A percentile compares a stretch with the other conserved stretches of the same genome.
Evolutionary conservation across 192 early-diverging fungal species (phyloP).

Genomic region (Fimicolochytrium jonesii): DNA sequence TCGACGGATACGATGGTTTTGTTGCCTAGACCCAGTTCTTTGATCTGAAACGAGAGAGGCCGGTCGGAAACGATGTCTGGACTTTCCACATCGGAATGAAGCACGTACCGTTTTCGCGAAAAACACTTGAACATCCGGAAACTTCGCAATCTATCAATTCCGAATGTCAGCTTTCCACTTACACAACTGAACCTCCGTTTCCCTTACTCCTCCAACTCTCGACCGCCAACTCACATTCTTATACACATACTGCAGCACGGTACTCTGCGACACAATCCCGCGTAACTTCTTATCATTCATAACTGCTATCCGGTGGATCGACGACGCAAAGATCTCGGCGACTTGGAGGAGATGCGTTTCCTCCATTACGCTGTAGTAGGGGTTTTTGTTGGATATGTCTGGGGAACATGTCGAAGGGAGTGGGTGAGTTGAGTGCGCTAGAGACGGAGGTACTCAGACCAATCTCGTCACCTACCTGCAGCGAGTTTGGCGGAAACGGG

Average conservation of each 20-base stretch:
- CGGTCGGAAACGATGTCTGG: background rate
- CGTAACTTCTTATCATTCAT: conserved; percentile 59
- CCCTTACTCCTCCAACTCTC: too few species aligned
- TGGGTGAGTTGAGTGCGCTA: background rate
- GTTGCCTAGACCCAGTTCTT: conserved; percentile 53
- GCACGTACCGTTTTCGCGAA: conserved; percentile 43
- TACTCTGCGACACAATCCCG: conserved; percentile 76
- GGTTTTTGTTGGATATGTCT: conserved; percentile 77
- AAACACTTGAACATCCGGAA: conserved; percentile 38
- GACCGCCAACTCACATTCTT: conserved; percentile 47
- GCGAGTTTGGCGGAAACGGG: conserved; percentile 61
- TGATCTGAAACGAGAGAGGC: conserved; percentile 32
- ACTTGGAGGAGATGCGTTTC: conserved; percentile 70
- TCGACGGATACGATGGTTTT: conserved; percentile 50
- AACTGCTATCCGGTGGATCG: conserved; percentile 77
- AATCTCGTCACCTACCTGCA: conserved; percentile 44
- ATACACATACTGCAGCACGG: conserved; percentile 64
- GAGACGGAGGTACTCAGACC: background rate
- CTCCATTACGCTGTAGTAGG: conserved; percentile 75
- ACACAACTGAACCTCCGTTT: too few species aligned
- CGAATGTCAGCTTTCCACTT: background rate
- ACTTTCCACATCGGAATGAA: too few species aligned
- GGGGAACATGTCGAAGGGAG: too few species aligned
- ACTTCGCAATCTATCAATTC: conserved; percentile 21
- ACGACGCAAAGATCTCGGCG: conserved; percentile 62